Evolutionary conservation across 1,284 basidiomycete genomes (phyloP), one percentile per base, ranked within the genome.

Genomic region (Grifola frondosa): DNA sequence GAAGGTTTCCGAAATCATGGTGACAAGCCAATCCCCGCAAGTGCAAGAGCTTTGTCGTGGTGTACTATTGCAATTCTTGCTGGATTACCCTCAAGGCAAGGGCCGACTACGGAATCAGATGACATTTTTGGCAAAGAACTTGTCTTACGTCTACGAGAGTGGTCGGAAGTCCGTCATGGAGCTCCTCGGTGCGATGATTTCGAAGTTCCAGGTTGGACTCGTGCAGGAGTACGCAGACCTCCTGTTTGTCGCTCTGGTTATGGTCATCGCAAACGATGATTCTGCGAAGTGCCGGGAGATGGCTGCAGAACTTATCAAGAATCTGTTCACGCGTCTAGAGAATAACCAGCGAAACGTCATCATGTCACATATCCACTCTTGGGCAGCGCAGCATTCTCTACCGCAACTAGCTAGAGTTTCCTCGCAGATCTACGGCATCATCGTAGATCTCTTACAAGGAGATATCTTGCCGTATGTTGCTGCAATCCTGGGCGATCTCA

Each of bases 21-120:
- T 99, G 30, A 97, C 93, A 8, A 94, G 81, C 55, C 96, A 99
- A 65, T 91, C 91, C 10, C 66, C 83, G 0, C 88, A 91, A 53
- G 93, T 97, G 7, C 93, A 95, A 59, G 95, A 97, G 60, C 80
- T 91, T 1, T 96, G 91, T 57, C 86, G 97, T 17, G 82, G 88
- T 29, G 81, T 94, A 23, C 78, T 96, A 29, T 79, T 99, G 31
- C 92, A 97, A 60, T 99, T 99, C 76, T 72, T 99, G 45, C 81
- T 99, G 29, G 96, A 99, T 59, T 99, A 99, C 59, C 97, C 97
- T 2, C 97, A 99, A 64, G 97, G 97, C 26, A 90, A 92, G 56
- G 90, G 88, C 2, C 82, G 96, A 3, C 74, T 99, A 10, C 84
- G 83, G 49, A 87, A 84, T 38, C 91, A 92, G 56, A 89, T 99